Conservation (phyloP, 768 basidiomycete species). For the Russula vinacea region DNA sequence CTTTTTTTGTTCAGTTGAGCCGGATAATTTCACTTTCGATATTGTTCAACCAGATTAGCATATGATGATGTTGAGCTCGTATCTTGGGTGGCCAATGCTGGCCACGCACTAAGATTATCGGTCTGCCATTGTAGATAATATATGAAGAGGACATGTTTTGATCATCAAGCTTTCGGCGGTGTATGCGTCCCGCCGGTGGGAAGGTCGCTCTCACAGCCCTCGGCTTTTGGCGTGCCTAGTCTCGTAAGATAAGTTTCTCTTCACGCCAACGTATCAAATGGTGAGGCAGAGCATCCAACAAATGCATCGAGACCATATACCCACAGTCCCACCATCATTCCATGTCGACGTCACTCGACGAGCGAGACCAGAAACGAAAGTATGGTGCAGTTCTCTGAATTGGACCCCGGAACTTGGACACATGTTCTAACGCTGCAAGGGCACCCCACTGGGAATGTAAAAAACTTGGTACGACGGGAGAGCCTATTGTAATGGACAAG, state of each 20-base stretch:
- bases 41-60: slow-evolving; percentile 42
- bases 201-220: slow-evolving; percentile 63
- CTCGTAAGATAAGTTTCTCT: slow-evolving; percentile 33
- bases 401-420: slow-evolving; percentile 37
- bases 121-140: slow-evolving; percentile 36
- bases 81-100: slow-evolving; percentile 53
- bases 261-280: neutral
- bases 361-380: slow-evolving; percentile 25
- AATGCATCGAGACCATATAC: slow-evolving; percentile 89
- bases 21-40: no score
- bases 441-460: slow-evolving; percentile 67
- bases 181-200: slow-evolving; percentile 61
- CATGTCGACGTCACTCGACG: no score
- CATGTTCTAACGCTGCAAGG: slow-evolving; percentile 84
- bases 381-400: slow-evolving; percentile 45
- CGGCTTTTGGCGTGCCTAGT: slow-evolving; percentile 54
- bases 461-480: slow-evolving; percentile 45
- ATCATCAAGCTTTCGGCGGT: slow-evolving; percentile 68
- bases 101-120: slow-evolving; percentile 60
- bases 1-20: neutral
- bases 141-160: slow-evolving; percentile 81
- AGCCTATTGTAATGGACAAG: slow-evolving; percentile 45
- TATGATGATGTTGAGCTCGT: slow-evolving; percentile 66
- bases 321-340: slow-evolving; percentile 34
- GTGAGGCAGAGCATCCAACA: slow-evolving; percentile 65